Base-by-base conservation (phyloP, 2,329 filamentous ascomycete genomes). In the Gnomoniopsis sp. region DNA sequence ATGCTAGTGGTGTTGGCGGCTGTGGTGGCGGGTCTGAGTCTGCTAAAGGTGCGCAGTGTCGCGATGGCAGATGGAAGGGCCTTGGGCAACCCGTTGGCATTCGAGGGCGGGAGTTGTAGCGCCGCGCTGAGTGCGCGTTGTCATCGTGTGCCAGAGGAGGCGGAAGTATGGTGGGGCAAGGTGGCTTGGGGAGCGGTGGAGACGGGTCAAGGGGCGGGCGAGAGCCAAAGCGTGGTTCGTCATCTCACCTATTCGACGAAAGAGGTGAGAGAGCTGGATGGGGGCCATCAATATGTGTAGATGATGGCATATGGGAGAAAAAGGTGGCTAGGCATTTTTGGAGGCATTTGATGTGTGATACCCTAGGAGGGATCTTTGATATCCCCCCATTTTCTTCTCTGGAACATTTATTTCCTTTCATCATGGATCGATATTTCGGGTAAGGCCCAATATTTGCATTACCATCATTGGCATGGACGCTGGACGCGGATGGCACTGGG, bases 121-220 rank as follows among this genome's bases (percentile, higher is more conserved):
- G 80, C 79, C 10, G 79, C 81, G n/a, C 66, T 84, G 62, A 77
- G 75, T 66, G 74, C 80, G 23, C 69, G 75, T 52, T 82, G 79
- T 67, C 79, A 82, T 57, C 69, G 74, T 6, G 63, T 67, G 19
- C 66, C 65, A 10, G 69, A 68, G 43, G 67, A 66, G 51, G 63
- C 63, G 21, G 69, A 66, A 64, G 62, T 80, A 56, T 75, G 74
- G 70, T 58, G 68, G 62, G 56, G 69, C 64, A 64, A 68, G 26
- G 67, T 82, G 8, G 67, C 69, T 30, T 83, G 78, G 77, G 79
- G 80, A 2, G 76, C 79, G 34, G 73, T 81, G 34, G 66, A 70
- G 30, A 73, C 76, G 54, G 72, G 72, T 6, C 63, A 67, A 2
- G 75, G 71, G 14, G 70, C 71, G 59, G 10, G 6, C 23, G 44